A percentile compares a stretch with the other conserved stretches of the same genome.
Evolutionary conservation across 768 basidiomycete genomes (phyloP).

Genomic region (Russula lepida): DNA sequence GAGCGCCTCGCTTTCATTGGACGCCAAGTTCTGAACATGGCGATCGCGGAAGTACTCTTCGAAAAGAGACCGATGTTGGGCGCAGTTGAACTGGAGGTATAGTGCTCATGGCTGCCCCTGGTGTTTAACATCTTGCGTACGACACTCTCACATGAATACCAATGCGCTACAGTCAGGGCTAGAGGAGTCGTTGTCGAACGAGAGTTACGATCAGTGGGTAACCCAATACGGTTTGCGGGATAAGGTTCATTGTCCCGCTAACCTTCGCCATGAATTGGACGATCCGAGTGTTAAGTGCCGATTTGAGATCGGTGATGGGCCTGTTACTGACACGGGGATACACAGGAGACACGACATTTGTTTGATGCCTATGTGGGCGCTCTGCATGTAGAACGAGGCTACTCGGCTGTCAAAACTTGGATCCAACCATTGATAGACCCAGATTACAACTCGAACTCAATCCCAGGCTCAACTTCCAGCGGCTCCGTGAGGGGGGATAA

Average conservation of each 20-base stretch:
- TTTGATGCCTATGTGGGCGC: constrained; percentile 19
- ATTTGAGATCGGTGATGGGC: background rate
- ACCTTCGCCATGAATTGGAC: constrained; percentile 2
- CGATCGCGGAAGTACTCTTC: constrained; percentile 41
- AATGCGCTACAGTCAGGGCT: background rate
- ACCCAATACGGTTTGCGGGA: constrained; percentile 13
- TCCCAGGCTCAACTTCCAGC: background rate
- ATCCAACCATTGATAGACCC: constrained; percentile 15
- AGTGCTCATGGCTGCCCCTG: constrained; percentile 21
- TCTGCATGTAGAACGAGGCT: constrained; percentile 6
- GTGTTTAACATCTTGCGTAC: background rate
- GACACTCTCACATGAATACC: background rate
- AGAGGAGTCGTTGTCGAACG: background rate
- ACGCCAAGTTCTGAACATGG: constrained; percentile 37
- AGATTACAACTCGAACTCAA: background rate
- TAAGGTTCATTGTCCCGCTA: constrained; percentile 7
- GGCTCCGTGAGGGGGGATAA: background rate
- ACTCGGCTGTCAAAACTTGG: constrained; percentile 1
- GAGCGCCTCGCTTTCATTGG: constrained; percentile 50
- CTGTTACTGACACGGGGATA: background rate
- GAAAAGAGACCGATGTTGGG: constrained; percentile 42
- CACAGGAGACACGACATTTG: constrained; percentile 14
- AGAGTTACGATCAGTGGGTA: constrained; percentile 16
- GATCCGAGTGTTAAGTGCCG: background rate
- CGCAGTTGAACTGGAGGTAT: constrained; percentile 43